Conservation (phyloP, 106 monocot genomes). For the Dendrobium huoshanense region DNA sequence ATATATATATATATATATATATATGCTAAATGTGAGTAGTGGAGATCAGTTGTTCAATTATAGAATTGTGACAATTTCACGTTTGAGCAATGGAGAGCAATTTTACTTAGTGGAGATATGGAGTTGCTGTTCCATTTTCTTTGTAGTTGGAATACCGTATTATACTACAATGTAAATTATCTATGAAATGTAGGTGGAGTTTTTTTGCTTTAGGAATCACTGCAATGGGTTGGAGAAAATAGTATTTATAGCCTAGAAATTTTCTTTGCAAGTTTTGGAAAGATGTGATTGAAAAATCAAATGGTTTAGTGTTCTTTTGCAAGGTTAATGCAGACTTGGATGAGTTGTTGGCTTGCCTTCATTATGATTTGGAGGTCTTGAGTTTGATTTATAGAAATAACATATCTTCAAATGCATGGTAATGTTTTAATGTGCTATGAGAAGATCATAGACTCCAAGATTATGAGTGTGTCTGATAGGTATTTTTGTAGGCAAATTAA, state of each 20-base stretch:
- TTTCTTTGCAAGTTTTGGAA: background rate
- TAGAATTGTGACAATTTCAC: too few species aligned
- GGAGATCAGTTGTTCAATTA: too few species aligned
- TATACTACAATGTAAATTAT: background rate
- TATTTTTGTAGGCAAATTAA: background rate
- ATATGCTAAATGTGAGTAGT: too few species aligned
- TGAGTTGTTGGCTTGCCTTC: background rate
- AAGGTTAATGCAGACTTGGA: background rate
- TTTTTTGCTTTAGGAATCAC: background rate
- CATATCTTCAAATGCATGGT: background rate
- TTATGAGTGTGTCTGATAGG: background rate
- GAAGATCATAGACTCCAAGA: background rate
- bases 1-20: too few species aligned
- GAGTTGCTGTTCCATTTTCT: too few species aligned
- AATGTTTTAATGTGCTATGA: too few species aligned
- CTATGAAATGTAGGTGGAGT: background rate
- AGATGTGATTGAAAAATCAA: too few species aligned
- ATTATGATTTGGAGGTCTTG: background rate
- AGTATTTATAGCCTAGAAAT: background rate
- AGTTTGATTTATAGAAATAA: background rate
- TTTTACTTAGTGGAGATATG: too few species aligned
- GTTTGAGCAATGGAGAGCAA: too few species aligned
- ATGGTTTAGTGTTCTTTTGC: too few species aligned
- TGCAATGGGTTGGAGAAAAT: background rate
- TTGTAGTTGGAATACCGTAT: background rate